Percentiles rank a stretch among this genome's conserved stretches.
phyloP scores from a whole-genome alignment of 179 eudicot species.

The Drosera spatulata region DNA sequence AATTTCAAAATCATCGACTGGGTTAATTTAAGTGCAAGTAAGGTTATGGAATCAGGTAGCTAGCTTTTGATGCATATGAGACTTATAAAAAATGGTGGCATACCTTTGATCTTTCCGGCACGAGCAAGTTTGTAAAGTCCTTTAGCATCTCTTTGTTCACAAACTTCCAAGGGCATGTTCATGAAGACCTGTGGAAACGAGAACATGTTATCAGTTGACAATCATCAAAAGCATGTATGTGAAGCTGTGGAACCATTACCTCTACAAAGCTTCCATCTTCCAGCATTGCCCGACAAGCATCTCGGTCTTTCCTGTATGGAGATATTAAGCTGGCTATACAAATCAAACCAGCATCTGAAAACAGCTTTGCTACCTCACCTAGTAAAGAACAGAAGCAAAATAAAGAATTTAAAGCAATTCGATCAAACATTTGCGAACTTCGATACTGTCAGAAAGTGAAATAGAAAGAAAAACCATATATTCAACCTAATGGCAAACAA shows the following conservation, averaged over 20 bases:
- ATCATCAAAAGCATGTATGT: not conserved
- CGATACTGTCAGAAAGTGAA: not conserved
- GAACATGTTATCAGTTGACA: not conserved
- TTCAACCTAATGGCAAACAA: too few species aligned
- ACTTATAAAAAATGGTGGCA: not conserved
- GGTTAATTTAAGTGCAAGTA: not conserved
- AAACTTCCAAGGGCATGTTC: constrained; percentile 46
- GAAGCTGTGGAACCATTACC: constrained; percentile 9
- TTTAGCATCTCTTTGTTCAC: constrained; percentile 59
- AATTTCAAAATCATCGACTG: not conserved
- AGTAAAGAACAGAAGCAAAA: not conserved
- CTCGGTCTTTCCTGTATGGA: constrained; percentile 19
- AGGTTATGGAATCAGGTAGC: not conserved
- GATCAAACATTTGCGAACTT: too few species aligned
- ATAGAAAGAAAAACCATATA: not conserved
- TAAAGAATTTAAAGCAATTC: not conserved
- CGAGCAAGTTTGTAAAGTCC: constrained; percentile 63
- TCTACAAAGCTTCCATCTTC: constrained; percentile 53
- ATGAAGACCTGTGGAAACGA: constrained; percentile 32
- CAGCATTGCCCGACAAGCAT: constrained; percentile 37
- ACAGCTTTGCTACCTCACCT: constrained; percentile 66
- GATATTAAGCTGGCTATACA: constrained; percentile 23
- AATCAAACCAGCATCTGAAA: constrained; percentile 45
- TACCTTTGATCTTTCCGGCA: constrained; percentile 55
- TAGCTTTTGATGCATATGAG: not conserved